These are phyloP conservation scores for Lactifluus pinguis DNA, from an alignment of 768 basidiomycete genomes.

Conservation along the genomic window DNA sequence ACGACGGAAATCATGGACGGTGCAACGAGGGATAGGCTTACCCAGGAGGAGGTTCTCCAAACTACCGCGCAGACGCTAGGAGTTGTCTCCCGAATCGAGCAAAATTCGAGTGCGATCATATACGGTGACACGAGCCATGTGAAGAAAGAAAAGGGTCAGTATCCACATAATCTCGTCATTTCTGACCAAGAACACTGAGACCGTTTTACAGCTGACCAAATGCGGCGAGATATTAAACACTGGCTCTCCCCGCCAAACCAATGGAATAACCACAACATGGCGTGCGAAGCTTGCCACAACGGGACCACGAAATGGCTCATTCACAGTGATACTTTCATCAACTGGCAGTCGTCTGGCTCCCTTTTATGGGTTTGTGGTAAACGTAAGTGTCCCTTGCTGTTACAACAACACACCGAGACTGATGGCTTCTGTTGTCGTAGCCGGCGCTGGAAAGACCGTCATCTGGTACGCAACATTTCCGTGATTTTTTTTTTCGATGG, in stretches of 20 bases:
- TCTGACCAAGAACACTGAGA: no score
- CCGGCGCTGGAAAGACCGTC: not conserved
- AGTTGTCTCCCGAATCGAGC: no score
- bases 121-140: no score
- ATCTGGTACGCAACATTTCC: not conserved
- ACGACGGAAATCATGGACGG: not conserved
- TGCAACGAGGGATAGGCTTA: no score
- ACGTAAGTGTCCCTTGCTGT: not conserved
- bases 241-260: not conserved
- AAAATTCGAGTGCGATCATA: no score
- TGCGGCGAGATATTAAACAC: not conserved
- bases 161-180: no score
- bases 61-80: no score
- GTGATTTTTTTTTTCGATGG: not conserved
- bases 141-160: no score
- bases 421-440: not conserved
- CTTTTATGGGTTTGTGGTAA: not conserved
- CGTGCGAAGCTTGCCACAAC: not conserved
- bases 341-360: not conserved
- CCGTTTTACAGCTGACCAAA: not conserved
- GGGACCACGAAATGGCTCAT: not conserved
- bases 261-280: not conserved
- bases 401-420: not conserved
- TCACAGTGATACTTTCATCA: not conserved
- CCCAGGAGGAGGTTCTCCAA: no score